Percentiles rank a stretch among this genome's conserved stretches.
Evolutionary conservation across 768 basidiomycete genomes (phyloP).

Genomic region (Lanmaoa pseudosensibilis): DNA sequence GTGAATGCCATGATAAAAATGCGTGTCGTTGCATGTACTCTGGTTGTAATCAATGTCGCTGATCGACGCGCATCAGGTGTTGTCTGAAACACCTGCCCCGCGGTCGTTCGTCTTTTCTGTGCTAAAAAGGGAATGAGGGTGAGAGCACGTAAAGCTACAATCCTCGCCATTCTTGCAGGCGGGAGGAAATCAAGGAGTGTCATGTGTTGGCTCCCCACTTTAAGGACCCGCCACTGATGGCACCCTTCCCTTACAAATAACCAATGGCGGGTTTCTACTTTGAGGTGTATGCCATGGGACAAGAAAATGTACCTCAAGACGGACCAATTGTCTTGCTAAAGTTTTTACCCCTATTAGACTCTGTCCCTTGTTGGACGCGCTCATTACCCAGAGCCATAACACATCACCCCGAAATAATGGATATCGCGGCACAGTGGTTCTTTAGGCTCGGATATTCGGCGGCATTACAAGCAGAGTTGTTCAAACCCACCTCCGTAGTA

Average conservation of each 20-base stretch:
- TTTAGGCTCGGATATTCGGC: neutral
- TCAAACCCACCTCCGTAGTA: slow-evolving; percentile 54
- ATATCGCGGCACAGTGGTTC: too few relatives aligned
- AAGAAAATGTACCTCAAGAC: slow-evolving; percentile 54
- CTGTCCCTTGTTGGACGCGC: too few relatives aligned
- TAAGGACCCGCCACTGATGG: neutral
- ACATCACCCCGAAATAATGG: too few relatives aligned
- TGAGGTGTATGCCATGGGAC: slow-evolving; percentile 56
- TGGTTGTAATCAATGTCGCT: slow-evolving; percentile 59
- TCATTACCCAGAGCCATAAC: too few relatives aligned
- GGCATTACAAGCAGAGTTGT: slow-evolving; percentile 43
- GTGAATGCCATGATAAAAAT: slow-evolving; percentile 21
- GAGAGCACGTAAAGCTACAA: neutral
- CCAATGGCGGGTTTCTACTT: slow-evolving; percentile 59
- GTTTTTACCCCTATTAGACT: too few relatives aligned
- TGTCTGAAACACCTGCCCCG: slow-evolving; percentile 63
- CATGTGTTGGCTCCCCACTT: neutral
- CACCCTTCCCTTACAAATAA: neutral
- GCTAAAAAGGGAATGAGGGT: neutral
- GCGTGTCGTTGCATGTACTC: slow-evolving; percentile 37
- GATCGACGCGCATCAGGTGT: slow-evolving; percentile 83
- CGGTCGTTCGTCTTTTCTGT: slow-evolving; percentile 51
- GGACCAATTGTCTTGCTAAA: slow-evolving; percentile 63
- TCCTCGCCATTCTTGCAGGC: neutral
- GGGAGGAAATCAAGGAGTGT: neutral